Base-by-base conservation (phyloP, 306 rosid species). In the Quercus suber region DNA sequence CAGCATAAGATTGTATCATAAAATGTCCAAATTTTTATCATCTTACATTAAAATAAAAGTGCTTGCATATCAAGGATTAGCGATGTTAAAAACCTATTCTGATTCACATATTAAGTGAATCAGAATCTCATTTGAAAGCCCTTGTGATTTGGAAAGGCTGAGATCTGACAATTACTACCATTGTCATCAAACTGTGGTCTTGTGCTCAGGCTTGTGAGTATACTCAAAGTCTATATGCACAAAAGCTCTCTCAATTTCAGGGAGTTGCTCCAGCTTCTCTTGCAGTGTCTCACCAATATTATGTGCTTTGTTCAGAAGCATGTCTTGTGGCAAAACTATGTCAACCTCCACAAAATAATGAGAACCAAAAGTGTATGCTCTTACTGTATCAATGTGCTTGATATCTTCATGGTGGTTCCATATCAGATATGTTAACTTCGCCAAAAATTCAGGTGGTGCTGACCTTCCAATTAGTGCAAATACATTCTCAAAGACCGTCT, bases 261-360 rank as follows among this genome's bases (percentile, higher is more conserved):
- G 90, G 31, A 94, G 80, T 27, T 71, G 88, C 74, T 94, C 92
- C 43, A 94, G 92, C 90, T 94, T 94, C 20, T 92, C 88, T 73
- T 94, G 97, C 61, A 94, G 97, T 37, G 97, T 77, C 78, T 92
- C 97, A 33, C 97, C 98, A 45, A 94, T 92, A 53, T 91, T 85
- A 80, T 94, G 97, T 3, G 98, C 97, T 61, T 88, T 82, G 73
- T 52, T 64, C 2, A 94, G 97, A 64, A 89, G 78, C 86, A 85
- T 94, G 28, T 89, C 86, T 21, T 86, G 82, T 1, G 97, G 84
- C 1, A 94, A 85, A 45, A 94, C 96, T 25, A 94, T 85, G 87
- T 94, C 90, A 23, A 88, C 91, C 79, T 94, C 98, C 77, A 89
- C 98, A 80, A 94, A 94, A 82, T 94, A 94, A 70, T 86, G 68